Evolutionary conservation across 169 alveolate genomes (phyloP), one percentile per base, ranked within the genome.

Genomic region (Neospora caninum): DNA sequence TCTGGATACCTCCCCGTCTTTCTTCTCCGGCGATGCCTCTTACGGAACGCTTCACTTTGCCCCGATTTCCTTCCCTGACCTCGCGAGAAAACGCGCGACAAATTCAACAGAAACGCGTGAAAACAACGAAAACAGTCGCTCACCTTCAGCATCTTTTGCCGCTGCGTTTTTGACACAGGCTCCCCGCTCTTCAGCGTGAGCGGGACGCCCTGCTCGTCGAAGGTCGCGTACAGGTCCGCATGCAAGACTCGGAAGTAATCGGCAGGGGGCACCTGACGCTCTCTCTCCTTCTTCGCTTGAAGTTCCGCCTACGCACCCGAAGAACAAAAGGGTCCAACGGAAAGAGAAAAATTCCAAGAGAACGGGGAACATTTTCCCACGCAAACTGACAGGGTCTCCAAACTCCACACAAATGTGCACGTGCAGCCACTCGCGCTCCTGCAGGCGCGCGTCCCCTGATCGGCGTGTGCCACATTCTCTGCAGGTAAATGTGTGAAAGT

Each of bases 151-250:
- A 89, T 73, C 18, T 89, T 89, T 49, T 89, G 80, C 20, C 93
- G 10, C 73, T 89, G 93, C 58, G 70, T 69, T 34, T 89, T 89
- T 29, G 93, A 69, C 2, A 89, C 41, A 16, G 39, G 64, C 45
- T 38, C 80, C 22, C 93, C 93, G 49, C 36, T 78, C 45, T 64
- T 69, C 45, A 89, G 88, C 2, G 93, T 89, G 67, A 89, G 88
- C 7, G 93, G 93, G n/a, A 89, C 49, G 13, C 93, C 93, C 53
- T 89, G 64, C 31, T 67, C 93, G 69, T 89, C 93, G 49, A 25
- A 89, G 29, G 42, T n/a, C 18, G 58, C 93, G 64, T 89, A 89
- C 41, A 25, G 88, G 1, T 69, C 93, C 34, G 54, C 88, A 9
- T 89, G 93, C 36, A 69, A 58, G n/a, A 38, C 70, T 39, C 49